Evolutionary conservation across 2,329 filamentous ascomycete genomes (phyloP), one percentile per base, ranked within the genome.

Genomic region (Verticillium dahliae): DNA sequence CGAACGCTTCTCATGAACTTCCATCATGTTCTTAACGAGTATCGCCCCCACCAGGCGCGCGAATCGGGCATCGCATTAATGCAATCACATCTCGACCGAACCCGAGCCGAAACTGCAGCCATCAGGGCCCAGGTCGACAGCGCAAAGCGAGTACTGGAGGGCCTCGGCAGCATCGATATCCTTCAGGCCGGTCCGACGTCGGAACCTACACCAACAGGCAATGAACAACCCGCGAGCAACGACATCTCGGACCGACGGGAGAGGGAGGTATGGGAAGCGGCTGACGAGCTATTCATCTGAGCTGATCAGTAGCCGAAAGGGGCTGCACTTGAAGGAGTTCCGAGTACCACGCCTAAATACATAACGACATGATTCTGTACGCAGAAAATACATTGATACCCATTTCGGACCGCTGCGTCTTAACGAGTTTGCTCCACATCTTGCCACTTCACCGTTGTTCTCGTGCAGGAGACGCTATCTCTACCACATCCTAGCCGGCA

Each of bases 21-120:
- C 70, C 92, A 97, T 75, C 91, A 96, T 70, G 83, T 97, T 60
- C 86, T 98, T 66, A 99, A 99, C 74, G 89, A 96, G 74, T 98
- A 97, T 76, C 85, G 94, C 37, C 93, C 93, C 10, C 93, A 97
- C 72, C 94, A 98, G 76, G 92, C 93, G 31, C 80, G 94, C 55
- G 93, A 97, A 77, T 92, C 89, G 34, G 80, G 96, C 62, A 96
- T 97, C 37, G 77, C 89, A 67, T 85, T 94, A 79, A 92, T 97
- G 90, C 90, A 97, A 75, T 88, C 90, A 67, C 90, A 94, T 69
- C 77, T 97, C 35, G 87, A 91, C 67, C 82, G 80, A 67, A 89
- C 88, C 61, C 85, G 83, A 66, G 84, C 83, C 60, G 92, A 97
- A 75, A 92, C 92, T 1, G 81, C 85, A 38, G 85, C 83, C 3